Evolutionary conservation across 495 filamentous ascomycete genomes (phyloP).

Genomic region (Trypethelium eluteriae): DNA sequence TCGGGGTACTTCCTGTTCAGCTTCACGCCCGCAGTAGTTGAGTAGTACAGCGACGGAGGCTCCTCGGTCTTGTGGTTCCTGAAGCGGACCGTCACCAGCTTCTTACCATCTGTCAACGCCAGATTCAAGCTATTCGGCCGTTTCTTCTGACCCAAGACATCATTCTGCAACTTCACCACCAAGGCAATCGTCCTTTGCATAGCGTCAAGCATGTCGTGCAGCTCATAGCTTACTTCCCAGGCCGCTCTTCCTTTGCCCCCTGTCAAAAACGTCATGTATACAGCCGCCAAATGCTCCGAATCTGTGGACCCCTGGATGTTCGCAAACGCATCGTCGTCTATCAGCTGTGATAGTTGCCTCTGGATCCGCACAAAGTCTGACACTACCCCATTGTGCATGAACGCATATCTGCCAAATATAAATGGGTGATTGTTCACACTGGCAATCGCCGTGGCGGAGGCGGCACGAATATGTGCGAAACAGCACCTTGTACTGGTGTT

Average conservation of each 20-base stretch:
- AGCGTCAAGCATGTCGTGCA: conserved; percentile 36
- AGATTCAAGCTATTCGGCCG: conserved; percentile 40
- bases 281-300: conserved; percentile 44
- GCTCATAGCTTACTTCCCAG: conserved; percentile 38
- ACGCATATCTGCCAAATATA: conserved; percentile 42
- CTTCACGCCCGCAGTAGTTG: conserved; percentile 41
- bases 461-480: conserved; percentile 44
- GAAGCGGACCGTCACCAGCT: conserved; percentile 41
- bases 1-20: conserved; percentile 44
- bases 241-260: conserved; percentile 23
- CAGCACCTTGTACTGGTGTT: conserved; percentile 39
- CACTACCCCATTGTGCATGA: conserved; percentile 49
- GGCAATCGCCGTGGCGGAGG: conserved; percentile 38
- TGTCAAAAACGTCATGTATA: conserved; percentile 45
- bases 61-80: conserved; percentile 43
- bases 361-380: conserved; percentile 38
- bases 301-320: conserved; percentile 44
- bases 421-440: conserved; percentile 47
- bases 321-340: conserved; percentile 39
- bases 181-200: conserved; percentile 38
- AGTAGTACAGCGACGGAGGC: conserved; percentile 44
- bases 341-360: conserved; percentile 34
- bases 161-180: conserved; percentile 39
- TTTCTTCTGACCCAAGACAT: conserved; percentile 32
- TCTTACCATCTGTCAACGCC: conserved; percentile 36